A percentile compares a stretch with the other conserved stretches of the same genome.
Evolutionary conservation across 2,329 filamentous ascomycete genomes (phyloP).

Genomic region (Nothophaeocryptopus gaeumannii): DNA sequence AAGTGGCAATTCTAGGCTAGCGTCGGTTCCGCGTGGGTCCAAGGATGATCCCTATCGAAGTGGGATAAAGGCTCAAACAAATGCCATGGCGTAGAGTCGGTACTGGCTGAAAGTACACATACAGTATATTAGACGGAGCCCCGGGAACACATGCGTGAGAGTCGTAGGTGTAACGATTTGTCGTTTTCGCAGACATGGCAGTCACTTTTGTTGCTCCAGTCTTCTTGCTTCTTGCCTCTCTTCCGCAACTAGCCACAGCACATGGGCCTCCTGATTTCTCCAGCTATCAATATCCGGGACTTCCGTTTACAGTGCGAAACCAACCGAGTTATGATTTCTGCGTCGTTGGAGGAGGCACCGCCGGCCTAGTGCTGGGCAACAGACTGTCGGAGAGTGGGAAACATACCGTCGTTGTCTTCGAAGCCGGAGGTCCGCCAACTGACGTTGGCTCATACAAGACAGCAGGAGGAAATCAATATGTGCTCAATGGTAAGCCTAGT

Average conservation of each 20-base stretch:
- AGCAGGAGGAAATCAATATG: conserved; percentile 18
- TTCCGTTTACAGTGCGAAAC: conserved; percentile 4
- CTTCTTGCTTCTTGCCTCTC: too few relatives aligned
- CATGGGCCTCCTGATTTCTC: conserved; percentile 15
- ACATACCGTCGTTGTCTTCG: conserved; percentile 17
- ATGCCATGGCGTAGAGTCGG: too few relatives aligned
- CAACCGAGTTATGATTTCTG: conserved; percentile 20
- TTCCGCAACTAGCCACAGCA: neutral
- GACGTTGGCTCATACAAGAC: conserved; percentile 13
- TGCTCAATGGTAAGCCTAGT: conserved; percentile 11
- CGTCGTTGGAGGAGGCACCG: conserved; percentile 20
- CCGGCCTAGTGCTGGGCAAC: conserved; percentile 22
- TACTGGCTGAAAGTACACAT: too few relatives aligned
- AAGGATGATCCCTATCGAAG: too few relatives aligned
- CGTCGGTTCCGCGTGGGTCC: too few relatives aligned
- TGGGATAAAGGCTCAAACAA: too few relatives aligned
- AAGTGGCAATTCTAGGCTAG: too few relatives aligned
- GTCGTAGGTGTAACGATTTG: too few relatives aligned
- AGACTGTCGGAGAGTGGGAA: conserved; percentile 22
- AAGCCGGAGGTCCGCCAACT: conserved; percentile 18
- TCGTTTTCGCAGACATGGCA: too few relatives aligned
- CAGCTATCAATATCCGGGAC: conserved; percentile 13
- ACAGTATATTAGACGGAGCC: too few relatives aligned
- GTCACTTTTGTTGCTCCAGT: too few relatives aligned
- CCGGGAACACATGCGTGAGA: too few relatives aligned